Base-by-base conservation (phyloP, 768 basidiomycete species). In the Suillus americanus region DNA sequence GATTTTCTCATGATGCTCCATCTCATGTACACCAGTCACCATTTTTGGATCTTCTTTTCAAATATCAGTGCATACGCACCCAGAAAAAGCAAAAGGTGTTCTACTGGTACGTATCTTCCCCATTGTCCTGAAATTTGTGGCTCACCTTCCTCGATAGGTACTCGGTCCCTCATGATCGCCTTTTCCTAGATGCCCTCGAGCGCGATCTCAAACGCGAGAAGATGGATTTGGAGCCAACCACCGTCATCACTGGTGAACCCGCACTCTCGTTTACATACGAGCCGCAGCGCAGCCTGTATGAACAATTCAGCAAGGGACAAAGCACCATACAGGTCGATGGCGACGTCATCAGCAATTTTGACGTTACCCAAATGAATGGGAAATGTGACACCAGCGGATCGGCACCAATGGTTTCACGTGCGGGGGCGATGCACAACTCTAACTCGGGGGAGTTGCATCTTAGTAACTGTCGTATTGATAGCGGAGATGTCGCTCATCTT, bases 51-150 rank as follows among this genome's bases (percentile, higher is more conserved):
- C 83, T 96, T 33, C 79, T 98, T 12, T 97, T 97, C 86, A 95
- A 96, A 76, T 95, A 92, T 70, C 94, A 96, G 74, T 97, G 95
- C 74, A 97, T 98, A 69, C 88, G 96, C 45, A 98, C 96, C 1
- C 96, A 98, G 76, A 98, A 97, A 84, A 98, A 97, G 80, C 96
- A 97, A 80, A 95, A 98, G 76, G 96, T 98, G n/a, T 98, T 97
- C 73, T 97, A 93, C 76, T 98, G 96, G 95, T 93, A 69, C 62
- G 18, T 62, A 56, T 30, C 43, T 6, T 4, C 7, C 18, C 37
- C 65, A 33, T 60, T 28, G 45, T 61, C 38, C 60, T 38, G 64
- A 66, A 20, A 62, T 60, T n/a, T 28, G 41, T 33, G 6, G 54
- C 1, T 14, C 51, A 33, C 23, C 4, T 53, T 41, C 20, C 3